These are phyloP conservation scores for Crassisporium funariophilum DNA, from an alignment of 768 basidiomycete genomes.

Conservation along the genomic window DNA sequence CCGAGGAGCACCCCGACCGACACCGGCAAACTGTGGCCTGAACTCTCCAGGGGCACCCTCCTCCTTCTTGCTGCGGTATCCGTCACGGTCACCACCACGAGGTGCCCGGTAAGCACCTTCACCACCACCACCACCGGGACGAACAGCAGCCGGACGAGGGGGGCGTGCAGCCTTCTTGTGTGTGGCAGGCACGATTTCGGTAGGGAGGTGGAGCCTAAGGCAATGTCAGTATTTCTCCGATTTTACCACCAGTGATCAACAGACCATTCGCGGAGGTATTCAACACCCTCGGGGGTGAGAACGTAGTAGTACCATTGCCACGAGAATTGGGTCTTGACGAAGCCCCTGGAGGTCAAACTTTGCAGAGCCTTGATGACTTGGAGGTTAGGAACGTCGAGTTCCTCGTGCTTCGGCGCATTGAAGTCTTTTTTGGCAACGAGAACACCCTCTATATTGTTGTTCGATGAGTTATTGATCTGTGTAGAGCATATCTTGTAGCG, in stretches of 20 bases:
- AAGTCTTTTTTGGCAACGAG: conserved; percentile 99
- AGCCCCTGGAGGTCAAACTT: conserved; percentile 72
- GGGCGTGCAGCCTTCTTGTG: conserved; percentile 96
- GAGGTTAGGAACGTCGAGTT: conserved; percentile 72
- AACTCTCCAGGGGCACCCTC: conserved; percentile 85
- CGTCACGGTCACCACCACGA: conserved; percentile 80
- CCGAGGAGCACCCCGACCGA: conserved; percentile 85
- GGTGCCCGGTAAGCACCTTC: conserved; percentile 87
- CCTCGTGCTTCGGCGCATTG: conserved; percentile 96
- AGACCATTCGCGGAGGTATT: conserved; percentile 91
- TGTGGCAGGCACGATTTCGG: conserved; percentile 95
- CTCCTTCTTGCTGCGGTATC: conserved; percentile 88
- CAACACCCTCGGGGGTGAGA: conserved; percentile 95
- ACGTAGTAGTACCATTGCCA: conserved; percentile 99
- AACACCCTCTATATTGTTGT: conserved; percentile 77
- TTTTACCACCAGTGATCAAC: too few species aligned
- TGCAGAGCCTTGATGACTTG: conserved; percentile 74
- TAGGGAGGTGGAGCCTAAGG: conserved; percentile 85
- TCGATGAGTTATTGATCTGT: conserved; percentile 2
- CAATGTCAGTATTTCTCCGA: too few species aligned
- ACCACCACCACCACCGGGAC: conserved; percentile 70
- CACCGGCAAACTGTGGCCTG: conserved; percentile 86
- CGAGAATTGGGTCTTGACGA: conserved; percentile 98
- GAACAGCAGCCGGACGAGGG: conserved; percentile 76
- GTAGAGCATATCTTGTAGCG: conserved; percentile 31